A percentile compares a stretch with the other conserved stretches of the same genome.
Conservation (phyloP, 768 basidiomycete species). For the Macrocybe gigantea region DNA sequence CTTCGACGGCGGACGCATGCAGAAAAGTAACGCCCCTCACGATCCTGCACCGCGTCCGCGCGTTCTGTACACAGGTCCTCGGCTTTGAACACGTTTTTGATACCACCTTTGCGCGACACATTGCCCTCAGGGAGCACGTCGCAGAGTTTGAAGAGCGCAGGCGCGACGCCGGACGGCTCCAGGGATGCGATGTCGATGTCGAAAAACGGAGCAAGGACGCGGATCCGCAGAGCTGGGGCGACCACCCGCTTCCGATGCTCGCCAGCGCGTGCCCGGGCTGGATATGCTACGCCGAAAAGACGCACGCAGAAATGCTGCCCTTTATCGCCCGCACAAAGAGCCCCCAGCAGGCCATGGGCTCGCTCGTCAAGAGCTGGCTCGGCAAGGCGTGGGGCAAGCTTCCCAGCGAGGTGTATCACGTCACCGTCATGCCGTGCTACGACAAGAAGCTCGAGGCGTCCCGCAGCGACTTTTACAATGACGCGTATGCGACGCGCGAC, state of each 20-base stretch:
- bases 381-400: slow-evolving; percentile 55
- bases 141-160: slow-evolving; percentile 77
- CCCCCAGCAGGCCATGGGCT: slow-evolving; percentile 92
- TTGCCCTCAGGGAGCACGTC: slow-evolving; percentile 77
- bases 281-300: slow-evolving; percentile 99
- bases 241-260: slow-evolving; percentile 68
- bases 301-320: slow-evolving; percentile 89
- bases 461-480: slow-evolving; percentile 86
- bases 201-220: background rate
- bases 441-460: slow-evolving; percentile 99
- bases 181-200: slow-evolving; percentile 5
- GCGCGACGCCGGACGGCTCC: slow-evolving; percentile 17
- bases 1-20: slow-evolving; percentile 38
- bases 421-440: slow-evolving; percentile 98
- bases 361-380: slow-evolving; percentile 88
- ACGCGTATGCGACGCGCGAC: slow-evolving; percentile 77
- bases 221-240: slow-evolving; percentile 12
- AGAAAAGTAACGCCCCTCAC: slow-evolving; percentile 27
- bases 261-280: slow-evolving; percentile 97
- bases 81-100: slow-evolving; percentile 86
- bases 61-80: slow-evolving; percentile 61
- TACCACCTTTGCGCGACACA: slow-evolving; percentile 89
- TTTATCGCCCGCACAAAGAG: slow-evolving; percentile 87
- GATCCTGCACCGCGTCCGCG: slow-evolving; percentile 64
- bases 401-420: slow-evolving; percentile 88